These are phyloP conservation scores for Leucocoprinus sp. DNA, from an alignment of 768 basidiomycete species.

Conservation along the genomic window DNA sequence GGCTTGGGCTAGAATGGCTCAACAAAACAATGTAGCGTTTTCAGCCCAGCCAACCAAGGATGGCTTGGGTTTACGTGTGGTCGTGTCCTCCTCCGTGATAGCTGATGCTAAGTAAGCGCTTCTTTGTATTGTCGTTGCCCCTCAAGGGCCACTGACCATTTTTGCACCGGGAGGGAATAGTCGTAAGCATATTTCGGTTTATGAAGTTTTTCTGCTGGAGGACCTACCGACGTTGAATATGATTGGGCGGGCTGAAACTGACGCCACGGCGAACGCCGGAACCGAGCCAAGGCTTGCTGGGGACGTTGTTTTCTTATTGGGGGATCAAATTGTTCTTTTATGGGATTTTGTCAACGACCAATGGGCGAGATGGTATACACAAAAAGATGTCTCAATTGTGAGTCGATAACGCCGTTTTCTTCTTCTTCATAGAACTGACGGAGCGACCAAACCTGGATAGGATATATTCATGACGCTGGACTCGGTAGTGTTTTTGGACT, in stretches of 20 bases:
- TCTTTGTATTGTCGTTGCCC: too few relatives aligned
- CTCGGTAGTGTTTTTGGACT: not conserved
- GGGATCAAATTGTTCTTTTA: not conserved
- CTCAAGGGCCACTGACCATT: not conserved
- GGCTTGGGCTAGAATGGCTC: not conserved
- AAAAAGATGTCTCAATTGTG: constrained; percentile 1
- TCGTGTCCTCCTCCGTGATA: not conserved
- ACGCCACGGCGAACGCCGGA: not conserved
- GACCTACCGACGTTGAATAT: not conserved
- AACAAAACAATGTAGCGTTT: constrained; percentile 1
- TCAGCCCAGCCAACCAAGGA: constrained; percentile 2
- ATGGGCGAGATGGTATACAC: constrained; percentile 6
- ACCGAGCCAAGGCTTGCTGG: constrained; percentile 1
- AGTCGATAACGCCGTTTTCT: not conserved
- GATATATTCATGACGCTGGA: constrained; percentile 1
- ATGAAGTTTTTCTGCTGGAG: not conserved
- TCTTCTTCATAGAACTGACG: not conserved
- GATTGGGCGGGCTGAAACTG: not conserved
- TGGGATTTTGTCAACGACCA: constrained; percentile 5
- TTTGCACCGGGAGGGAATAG: not conserved
- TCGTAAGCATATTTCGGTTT: constrained; percentile 1
- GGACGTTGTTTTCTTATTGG: constrained; percentile 4
- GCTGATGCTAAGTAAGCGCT: not conserved
- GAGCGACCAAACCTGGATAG: not conserved
- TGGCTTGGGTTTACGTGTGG: constrained; percentile 4